phyloP scores from a whole-genome alignment of 495 filamentous ascomycete species.

The Hypoxylon rickii region DNA sequence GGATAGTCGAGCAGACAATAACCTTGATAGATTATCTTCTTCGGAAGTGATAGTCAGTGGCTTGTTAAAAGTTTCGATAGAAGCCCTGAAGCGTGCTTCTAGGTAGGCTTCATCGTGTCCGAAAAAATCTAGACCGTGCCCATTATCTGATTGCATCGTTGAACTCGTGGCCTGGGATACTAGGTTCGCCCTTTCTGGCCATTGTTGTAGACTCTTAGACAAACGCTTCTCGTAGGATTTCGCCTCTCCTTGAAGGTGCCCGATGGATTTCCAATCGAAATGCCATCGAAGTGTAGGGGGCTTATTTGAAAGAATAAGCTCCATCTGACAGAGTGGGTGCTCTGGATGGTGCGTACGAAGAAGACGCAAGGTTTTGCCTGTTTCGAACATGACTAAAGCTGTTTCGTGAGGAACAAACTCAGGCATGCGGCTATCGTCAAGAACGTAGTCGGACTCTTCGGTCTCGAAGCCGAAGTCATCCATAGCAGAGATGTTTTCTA shows the following conservation, averaged over 20 bases:
- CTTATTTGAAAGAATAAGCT: slow-evolving; percentile 47
- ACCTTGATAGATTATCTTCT: slow-evolving; percentile 39
- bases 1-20: slow-evolving; percentile 38
- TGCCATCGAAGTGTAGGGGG: slow-evolving; percentile 70
- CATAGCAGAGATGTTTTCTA: slow-evolving; percentile 60
- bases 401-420: slow-evolving; percentile 68
- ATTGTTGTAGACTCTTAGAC: slow-evolving; percentile 42
- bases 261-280: slow-evolving; percentile 77
- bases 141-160: not conserved
- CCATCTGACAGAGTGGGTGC: slow-evolving; percentile 68
- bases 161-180: not conserved
- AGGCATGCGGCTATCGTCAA: slow-evolving; percentile 65
- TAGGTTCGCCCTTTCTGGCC: not conserved
- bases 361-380: slow-evolving; percentile 74
- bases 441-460: slow-evolving; percentile 60
- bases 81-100: slow-evolving; percentile 52
- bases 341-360: slow-evolving; percentile 73
- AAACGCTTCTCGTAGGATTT: slow-evolving; percentile 65
- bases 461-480: slow-evolving; percentile 58
- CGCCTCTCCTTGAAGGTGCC: slow-evolving; percentile 63
- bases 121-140: slow-evolving; percentile 48
- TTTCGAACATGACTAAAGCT: slow-evolving; percentile 72
- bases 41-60: slow-evolving; percentile 28
- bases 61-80: slow-evolving; percentile 51
- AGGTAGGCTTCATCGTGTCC: slow-evolving; percentile 56